Evolutionary conservation across 1,284 basidiomycete species (phyloP), one percentile per base, ranked within the genome.

Genomic region (Puccinia polysora): DNA sequence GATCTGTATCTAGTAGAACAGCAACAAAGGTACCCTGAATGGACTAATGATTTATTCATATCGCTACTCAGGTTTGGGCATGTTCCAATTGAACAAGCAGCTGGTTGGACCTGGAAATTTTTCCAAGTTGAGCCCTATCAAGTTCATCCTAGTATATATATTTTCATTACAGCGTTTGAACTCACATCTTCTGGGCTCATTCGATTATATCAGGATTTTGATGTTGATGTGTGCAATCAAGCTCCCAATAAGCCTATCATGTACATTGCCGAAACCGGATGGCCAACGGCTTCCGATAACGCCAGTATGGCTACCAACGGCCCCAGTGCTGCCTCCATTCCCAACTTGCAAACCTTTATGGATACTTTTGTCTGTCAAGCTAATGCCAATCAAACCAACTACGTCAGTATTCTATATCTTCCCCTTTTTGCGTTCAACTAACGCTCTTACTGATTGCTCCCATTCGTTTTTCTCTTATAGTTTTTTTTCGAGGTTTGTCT

Each of bases 221-320:
- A 76, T 32, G 75, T 81, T 75, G 58, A 77, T 43, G 70, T 80
- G 18, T 79, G 79, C 10, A 75, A 78, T 7, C 65, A 73, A 12
- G 81, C 81, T 0, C 52, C 84, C 15, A 90, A 90, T 81, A 84
- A 86, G 73, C 90, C 91, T 1, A 71, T 74, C 2, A 65, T 79
- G 1, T 91, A 86, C 81, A 91, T 94, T 75, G 91, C 91, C 10
- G 91, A 95, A 82, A 92, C 91, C 25, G 93, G 93, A 45, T 96
- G 93, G 93, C 93, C 93, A 14, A 87, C 89, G 38, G 88, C 88
- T 43, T 56, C 55, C 25, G 67, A 69, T 32, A 69, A 59, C n/a
- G 55, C 56, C 8, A 47, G 30, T 4, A 59, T 49, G 43, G 77
- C 82, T 73, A 86, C 88, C 75, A 89, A 88, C 0, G 84, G 85